Conservation (phyloP, 78 protist species). For the Kipferlia bialata region DNA sequence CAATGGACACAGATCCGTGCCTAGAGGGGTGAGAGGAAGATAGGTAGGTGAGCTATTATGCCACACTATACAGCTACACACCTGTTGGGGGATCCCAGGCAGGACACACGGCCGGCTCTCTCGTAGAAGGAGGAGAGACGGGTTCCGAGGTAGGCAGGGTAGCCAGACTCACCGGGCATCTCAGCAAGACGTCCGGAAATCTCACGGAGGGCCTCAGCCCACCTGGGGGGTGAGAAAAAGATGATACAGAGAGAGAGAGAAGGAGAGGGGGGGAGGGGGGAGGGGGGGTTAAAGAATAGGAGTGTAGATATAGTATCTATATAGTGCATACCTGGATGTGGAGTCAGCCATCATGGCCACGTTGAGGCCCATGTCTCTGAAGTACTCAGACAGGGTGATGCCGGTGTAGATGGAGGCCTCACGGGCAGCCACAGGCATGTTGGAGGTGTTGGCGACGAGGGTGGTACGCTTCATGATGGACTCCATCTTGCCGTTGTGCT, state of each 20-base stretch:
- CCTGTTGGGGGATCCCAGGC: conserved; percentile 86
- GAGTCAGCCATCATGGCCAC: conserved; percentile 98
- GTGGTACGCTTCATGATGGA: conserved; percentile 97
- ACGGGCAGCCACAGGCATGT: conserved; percentile 99
- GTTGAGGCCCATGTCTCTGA: conserved; percentile 95
- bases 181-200: conserved; percentile 99
- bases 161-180: conserved; percentile 98
- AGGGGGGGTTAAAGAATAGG: too few relatives aligned
- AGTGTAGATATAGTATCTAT: too few relatives aligned
- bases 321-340: conserved; percentile 90
- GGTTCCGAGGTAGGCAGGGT: conserved; percentile 99
- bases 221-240: conserved; percentile 54
- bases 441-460: conserved; percentile 99
- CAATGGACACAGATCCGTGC: conserved; percentile 90
- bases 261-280: too few relatives aligned
- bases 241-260: too few relatives aligned
- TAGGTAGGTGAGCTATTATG: too few relatives aligned
- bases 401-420: conserved; percentile 99
- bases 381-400: conserved; percentile 93
- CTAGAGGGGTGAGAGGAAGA: too few relatives aligned
- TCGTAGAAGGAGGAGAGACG: conserved; percentile 98
- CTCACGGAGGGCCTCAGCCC: conserved; percentile 99
- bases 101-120: conserved; percentile 80
- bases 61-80: too few relatives aligned
- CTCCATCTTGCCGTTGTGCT: conserved; percentile 47